A percentile compares a stretch with the other conserved stretches of the same genome.
phyloP scores from a whole-genome alignment of 2,329 filamentous ascomycete species.

The Fusarium devonianum region DNA sequence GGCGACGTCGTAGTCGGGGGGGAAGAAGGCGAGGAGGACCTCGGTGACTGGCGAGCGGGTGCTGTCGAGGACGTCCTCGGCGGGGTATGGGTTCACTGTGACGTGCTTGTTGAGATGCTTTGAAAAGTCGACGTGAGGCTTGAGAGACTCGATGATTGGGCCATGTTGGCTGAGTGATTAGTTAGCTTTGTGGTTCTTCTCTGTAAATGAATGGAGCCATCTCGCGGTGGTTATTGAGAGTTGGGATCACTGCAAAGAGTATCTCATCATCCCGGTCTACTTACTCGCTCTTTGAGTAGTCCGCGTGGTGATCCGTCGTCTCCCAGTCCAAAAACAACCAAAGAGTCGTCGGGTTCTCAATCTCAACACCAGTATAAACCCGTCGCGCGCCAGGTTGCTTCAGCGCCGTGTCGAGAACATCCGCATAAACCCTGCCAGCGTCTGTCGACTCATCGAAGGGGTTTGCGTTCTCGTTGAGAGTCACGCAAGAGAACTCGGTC shows the following conservation, averaged over 20 bases:
- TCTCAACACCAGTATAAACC: constrained; percentile 34
- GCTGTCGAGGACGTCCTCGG: constrained; percentile 34
- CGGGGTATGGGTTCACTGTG: constrained; percentile 29
- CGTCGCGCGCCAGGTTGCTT: constrained; percentile 36
- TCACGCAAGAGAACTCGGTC: constrained; percentile 36
- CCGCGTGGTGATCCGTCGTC: constrained; percentile 24
- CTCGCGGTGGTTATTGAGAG: too few relatives aligned
- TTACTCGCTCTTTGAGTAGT: constrained; percentile 31
- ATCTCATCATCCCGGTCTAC: too few relatives aligned
- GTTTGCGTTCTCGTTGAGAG: constrained; percentile 27
- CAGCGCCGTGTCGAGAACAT: constrained; percentile 28
- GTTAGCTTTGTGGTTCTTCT: not conserved
- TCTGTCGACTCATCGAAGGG: constrained; percentile 20
- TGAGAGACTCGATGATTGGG: constrained; percentile 29
- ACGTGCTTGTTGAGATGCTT: constrained; percentile 36
- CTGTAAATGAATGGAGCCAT: too few relatives aligned
- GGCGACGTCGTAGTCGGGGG: constrained; percentile 27
- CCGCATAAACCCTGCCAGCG: constrained; percentile 21
- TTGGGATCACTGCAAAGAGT: too few relatives aligned
- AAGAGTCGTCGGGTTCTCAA: constrained; percentile 36
- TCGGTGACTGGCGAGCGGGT: constrained; percentile 33
- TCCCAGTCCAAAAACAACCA: constrained; percentile 43
- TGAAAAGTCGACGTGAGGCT: constrained; percentile 22
- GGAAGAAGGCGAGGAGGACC: constrained; percentile 34
- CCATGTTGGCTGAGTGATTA: constrained; percentile 4